phyloP scores from a whole-genome alignment of 2,329 filamentous ascomycete genomes.

The Pleoardoris graminearum region DNA sequence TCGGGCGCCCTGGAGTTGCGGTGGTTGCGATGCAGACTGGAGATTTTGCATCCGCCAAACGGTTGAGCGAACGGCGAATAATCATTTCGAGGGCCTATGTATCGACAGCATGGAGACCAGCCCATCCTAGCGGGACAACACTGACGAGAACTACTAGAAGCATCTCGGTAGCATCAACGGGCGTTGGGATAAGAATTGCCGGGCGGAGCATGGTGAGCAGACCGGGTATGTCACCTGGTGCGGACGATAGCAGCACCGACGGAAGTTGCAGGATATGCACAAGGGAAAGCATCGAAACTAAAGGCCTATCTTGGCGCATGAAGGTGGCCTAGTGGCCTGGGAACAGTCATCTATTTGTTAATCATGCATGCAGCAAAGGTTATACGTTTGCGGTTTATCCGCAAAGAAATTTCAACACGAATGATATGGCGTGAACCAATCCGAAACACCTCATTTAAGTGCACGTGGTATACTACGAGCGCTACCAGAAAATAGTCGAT shows the following conservation, averaged over 20 bases:
- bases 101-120: conserved; percentile 35
- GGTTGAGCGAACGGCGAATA: no score
- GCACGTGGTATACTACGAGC: no score
- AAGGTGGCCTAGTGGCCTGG: no score
- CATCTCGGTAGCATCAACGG: conserved; percentile 11
- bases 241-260: conserved; percentile 21
- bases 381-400: no score
- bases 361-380: no score
- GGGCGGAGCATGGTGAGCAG: conserved; percentile 30
- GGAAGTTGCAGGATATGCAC: conserved; percentile 16
- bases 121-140: conserved; percentile 11
- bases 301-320: no score
- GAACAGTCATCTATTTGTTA: no score
- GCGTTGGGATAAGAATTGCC: conserved; percentile 25
- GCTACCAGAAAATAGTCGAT: no score
- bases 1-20: background rate
- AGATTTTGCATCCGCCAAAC: background rate
- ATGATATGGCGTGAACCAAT: no score
- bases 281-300: no score
- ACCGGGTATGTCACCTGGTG: conserved; percentile 38
- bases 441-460: no score
- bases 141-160: conserved; percentile 28
- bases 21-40: conserved; percentile 2
- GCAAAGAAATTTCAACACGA: no score
- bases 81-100: conserved; percentile 40